Percentiles rank a stretch among this genome's conserved stretches.
These are phyloP conservation scores for Jacaranda mimosifolia DNA, from an alignment of 257 asterid species.

Conservation along the genomic window DNA sequence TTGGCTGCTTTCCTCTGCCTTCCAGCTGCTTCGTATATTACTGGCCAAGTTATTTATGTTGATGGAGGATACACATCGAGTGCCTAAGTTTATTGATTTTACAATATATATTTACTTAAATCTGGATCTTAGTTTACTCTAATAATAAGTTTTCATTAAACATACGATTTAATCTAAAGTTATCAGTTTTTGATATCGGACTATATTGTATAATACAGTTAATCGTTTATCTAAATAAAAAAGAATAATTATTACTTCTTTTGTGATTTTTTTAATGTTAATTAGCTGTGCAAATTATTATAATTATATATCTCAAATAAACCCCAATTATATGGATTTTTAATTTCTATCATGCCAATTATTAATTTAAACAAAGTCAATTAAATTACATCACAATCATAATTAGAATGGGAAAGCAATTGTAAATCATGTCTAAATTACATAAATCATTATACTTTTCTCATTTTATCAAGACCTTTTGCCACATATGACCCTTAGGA, in stretches of 20 bases:
- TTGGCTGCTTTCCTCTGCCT: slow-evolving; percentile 54
- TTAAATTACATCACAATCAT: no score
- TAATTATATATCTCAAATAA: not conserved
- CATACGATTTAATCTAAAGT: not conserved
- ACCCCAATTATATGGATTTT: not conserved
- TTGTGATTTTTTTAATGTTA: not conserved
- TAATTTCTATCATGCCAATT: not conserved
- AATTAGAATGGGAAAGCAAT: no score
- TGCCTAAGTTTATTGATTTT: not conserved
- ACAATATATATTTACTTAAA: not conserved
- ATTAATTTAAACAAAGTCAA: not conserved
- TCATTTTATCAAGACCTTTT: no score
- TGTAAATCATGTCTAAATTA: no score
- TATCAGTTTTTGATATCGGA: not conserved
- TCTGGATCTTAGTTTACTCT: no score
- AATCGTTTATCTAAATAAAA: not conserved
- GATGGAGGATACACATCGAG: slow-evolving; percentile 46
- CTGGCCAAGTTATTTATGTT: slow-evolving; percentile 49
- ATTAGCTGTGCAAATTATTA: not conserved
- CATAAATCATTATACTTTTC: no score
- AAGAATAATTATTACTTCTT: not conserved
- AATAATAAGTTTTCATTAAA: not conserved
- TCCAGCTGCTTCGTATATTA: slow-evolving; percentile 48
- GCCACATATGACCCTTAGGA: no score
- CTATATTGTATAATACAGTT: not conserved